phyloP scores from a whole-genome alignment of 306 rosid genomes.

The Trifolium pratense region DNA sequence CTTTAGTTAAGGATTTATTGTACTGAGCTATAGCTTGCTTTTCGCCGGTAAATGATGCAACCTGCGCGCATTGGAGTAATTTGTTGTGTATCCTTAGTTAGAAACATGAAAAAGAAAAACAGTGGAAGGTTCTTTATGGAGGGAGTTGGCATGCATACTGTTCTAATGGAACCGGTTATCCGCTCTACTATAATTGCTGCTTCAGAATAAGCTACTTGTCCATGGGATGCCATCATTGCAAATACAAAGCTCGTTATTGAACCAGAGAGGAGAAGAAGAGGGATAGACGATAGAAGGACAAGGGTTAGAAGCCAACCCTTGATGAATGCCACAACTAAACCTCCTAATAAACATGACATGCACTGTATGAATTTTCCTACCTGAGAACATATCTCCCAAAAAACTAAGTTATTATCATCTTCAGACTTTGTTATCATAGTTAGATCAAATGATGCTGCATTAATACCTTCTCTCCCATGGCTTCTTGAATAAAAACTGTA shows the following conservation, averaged over 20 bases:
- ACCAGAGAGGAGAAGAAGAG: conserved; percentile 70
- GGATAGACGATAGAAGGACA: conserved; percentile 70
- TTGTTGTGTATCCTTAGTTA: conserved; percentile 7
- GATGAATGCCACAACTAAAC: conserved; percentile 67
- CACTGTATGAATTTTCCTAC: conserved; percentile 73
- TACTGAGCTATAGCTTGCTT: conserved; percentile 63
- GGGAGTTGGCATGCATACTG: conserved; percentile 56
- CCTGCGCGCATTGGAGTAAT: conserved; percentile 42
- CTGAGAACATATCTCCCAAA: conserved; percentile 47
- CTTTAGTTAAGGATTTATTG: conserved; percentile 57
- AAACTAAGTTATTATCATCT: not conserved
- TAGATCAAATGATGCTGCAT: conserved; percentile 7
- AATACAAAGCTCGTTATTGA: conserved; percentile 53
- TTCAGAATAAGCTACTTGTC: conserved; percentile 71
- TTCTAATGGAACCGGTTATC: conserved; percentile 75
- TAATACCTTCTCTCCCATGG: conserved; percentile 87
- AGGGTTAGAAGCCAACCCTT: conserved; percentile 84
- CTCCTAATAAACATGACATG: conserved; percentile 57
- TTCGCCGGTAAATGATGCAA: conserved; percentile 82
- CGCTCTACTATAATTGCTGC: conserved; percentile 75
- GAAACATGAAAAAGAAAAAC: conserved; percentile 12
- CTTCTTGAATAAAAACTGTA: conserved; percentile 85
- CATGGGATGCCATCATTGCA: conserved; percentile 65
- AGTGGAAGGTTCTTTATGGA: not conserved
- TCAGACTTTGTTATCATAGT: conserved; percentile 7